Percentiles rank a stretch among this genome's conserved stretches.
Evolutionary conservation across 2,329 filamentous ascomycete genomes (phyloP).

Genomic region (Hymenoscyphus salicellus): DNA sequence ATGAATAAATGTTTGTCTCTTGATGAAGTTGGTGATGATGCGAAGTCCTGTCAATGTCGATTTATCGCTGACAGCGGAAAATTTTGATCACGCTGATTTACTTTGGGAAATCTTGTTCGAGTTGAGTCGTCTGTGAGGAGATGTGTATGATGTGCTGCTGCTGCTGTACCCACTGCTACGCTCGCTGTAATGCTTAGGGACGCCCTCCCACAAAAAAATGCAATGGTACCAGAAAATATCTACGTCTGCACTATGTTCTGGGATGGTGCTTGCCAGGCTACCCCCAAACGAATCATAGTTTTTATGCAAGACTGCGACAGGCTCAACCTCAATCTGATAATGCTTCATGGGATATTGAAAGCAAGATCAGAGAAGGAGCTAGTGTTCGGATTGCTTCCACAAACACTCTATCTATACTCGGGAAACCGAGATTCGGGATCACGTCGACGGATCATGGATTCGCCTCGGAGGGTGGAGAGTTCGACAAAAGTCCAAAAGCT

Average conservation of each 20-base stretch:
- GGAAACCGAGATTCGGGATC: conserved; percentile 23
- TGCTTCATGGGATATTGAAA: conserved; percentile 35
- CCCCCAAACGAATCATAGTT: conserved; percentile 39
- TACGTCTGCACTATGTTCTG: conserved; percentile 37
- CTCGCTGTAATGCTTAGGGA: conserved; percentile 46
- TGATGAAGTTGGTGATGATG: no score
- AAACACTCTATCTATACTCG: conserved; percentile 21
- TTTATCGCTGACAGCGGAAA: not conserved
- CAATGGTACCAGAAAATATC: conserved; percentile 25
- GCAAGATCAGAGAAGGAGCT: conserved; percentile 42
- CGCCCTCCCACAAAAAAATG: not conserved
- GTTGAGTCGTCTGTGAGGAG: not conserved
- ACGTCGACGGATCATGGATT: conserved; percentile 30
- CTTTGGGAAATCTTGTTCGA: not conserved
- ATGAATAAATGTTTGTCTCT: no score
- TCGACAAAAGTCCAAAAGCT: conserved; percentile 69
- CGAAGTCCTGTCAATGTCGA: not conserved
- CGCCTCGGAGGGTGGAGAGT: conserved; percentile 49
- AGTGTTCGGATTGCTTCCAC: conserved; percentile 29
- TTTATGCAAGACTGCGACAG: conserved; percentile 50
- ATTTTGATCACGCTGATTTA: not conserved
- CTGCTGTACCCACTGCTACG: conserved; percentile 46
- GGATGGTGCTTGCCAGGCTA: conserved; percentile 54
- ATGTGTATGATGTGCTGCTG: conserved; percentile 39
- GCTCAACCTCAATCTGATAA: conserved; percentile 55